Conservation (phyloP, 75 land plant species). For the Picea glauca region DNA sequence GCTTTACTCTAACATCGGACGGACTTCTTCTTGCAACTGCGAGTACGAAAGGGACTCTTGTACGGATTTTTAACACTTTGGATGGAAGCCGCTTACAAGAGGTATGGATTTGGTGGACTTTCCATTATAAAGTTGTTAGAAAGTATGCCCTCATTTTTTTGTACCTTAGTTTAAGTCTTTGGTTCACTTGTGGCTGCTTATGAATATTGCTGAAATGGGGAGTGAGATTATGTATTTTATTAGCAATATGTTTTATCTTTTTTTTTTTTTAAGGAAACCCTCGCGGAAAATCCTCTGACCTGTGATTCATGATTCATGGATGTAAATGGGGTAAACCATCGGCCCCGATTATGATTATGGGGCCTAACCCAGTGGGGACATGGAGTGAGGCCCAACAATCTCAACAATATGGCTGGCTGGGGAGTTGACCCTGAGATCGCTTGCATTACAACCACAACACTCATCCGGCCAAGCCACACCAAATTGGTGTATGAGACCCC, state of each 20-base stretch:
- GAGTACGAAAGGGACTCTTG: constrained; percentile 30
- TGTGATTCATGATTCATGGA: too few species aligned
- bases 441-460: too few species aligned
- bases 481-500: too few species aligned
- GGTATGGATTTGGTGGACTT: constrained; percentile 23
- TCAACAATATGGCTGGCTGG: too few species aligned
- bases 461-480: too few species aligned
- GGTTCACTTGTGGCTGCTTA: not conserved
- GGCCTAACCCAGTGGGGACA: too few species aligned
- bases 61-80: constrained; percentile 78
- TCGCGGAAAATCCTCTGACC: too few species aligned
- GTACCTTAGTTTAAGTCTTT: not conserved
- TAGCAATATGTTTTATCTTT: not conserved
- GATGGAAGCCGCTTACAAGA: constrained; percentile 94
- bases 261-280: too few species aligned
- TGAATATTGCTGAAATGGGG: not conserved
- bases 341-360: too few species aligned
- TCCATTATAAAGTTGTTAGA: not conserved
- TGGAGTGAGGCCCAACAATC: too few species aligned
- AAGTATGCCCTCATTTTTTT: not conserved
- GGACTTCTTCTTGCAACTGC: constrained; percentile 93
- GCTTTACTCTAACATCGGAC: constrained; percentile 64
- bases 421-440: too few species aligned
- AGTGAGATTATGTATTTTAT: not conserved
- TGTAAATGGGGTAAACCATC: too few species aligned